Percentiles rank a stretch among this genome's conserved stretches.
These are phyloP conservation scores for Kwoniella bestiolae DNA, from an alignment of 768 basidiomycete species.

Conservation along the genomic window DNA sequence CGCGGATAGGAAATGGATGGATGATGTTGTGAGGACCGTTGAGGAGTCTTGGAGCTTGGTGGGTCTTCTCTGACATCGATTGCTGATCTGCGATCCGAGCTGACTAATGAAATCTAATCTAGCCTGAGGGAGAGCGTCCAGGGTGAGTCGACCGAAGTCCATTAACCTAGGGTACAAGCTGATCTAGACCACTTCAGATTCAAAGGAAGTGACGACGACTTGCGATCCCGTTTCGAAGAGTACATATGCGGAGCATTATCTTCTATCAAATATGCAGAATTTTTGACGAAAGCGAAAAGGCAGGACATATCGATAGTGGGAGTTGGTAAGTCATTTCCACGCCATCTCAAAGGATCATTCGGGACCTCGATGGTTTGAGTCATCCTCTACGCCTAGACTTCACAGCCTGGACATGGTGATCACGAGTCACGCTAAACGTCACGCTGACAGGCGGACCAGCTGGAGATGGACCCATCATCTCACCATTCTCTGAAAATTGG, in stretches of 20 bases:
- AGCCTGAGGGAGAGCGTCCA: slow-evolving; percentile 28
- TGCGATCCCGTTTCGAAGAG: slow-evolving; percentile 91
- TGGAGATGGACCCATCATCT: slow-evolving; percentile 34
- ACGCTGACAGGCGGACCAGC: slow-evolving; percentile 25
- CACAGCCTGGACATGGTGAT: no score
- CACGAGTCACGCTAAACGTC: not conserved
- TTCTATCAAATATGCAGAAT: slow-evolving; percentile 87
- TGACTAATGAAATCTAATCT: not conserved
- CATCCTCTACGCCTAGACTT: no score
- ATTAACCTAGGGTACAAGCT: not conserved
- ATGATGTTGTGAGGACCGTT: slow-evolving; percentile 64
- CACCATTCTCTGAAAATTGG: slow-evolving; percentile 88
- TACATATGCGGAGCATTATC: slow-evolving; percentile 87
- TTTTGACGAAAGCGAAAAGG: slow-evolving; percentile 70
- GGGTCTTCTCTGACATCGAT: slow-evolving; percentile 10
- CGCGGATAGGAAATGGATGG: slow-evolving; percentile 97
- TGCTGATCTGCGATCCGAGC: not conserved
- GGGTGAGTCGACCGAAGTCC: not conserved
- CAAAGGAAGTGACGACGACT: slow-evolving; percentile 93
- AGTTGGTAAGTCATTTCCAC: slow-evolving; percentile 35
- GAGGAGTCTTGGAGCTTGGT: slow-evolving; percentile 54
- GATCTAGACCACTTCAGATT: slow-evolving; percentile 64
- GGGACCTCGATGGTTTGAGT: no score
- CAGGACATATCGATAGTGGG: slow-evolving; percentile 60
- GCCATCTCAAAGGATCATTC: not conserved